Conservation (phyloP, 148 eudicot genomes). For the Spergularia bocconei region DNA sequence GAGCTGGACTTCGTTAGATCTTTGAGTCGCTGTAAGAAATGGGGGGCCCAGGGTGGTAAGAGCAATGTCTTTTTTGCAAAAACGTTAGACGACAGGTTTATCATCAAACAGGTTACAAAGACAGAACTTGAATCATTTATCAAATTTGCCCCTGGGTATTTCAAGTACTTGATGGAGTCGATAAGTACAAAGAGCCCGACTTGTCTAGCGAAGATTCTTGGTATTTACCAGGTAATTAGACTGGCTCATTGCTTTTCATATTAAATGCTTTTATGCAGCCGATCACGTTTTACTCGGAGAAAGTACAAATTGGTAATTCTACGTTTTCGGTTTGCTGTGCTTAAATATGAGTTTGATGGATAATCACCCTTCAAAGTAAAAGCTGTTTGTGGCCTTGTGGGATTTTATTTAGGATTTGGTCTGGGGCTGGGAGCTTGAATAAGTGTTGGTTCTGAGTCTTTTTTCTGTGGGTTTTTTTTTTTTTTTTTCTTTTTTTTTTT, state of each 20-base stretch:
- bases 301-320: neutral
- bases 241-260: conserved; percentile 1
- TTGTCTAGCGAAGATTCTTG: conserved; percentile 87
- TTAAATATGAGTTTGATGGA: too few species aligned
- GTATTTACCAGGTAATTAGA: conserved; percentile 87
- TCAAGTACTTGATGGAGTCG: conserved; percentile 75
- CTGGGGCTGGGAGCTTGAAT: conserved; percentile 1
- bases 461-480: neutral
- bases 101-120: conserved; percentile 94
- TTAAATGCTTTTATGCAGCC: neutral
- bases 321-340: neutral
- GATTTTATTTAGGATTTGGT: neutral
- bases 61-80: conserved; percentile 90
- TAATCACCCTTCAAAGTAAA: too few species aligned
- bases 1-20: conserved; percentile 80
- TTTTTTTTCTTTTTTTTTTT: neutral
- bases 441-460: neutral
- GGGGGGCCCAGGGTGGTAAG: conserved; percentile 98
- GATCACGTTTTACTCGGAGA: neutral
- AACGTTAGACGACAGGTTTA: conserved; percentile 87
- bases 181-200: conserved; percentile 78
- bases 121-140: conserved; percentile 92
- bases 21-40: conserved; percentile 89
- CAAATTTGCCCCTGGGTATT: conserved; percentile 86
- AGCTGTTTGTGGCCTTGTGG: neutral